Evolutionary conservation across 306 rosid species (phyloP).

Genomic region (Malus domestica): DNA sequence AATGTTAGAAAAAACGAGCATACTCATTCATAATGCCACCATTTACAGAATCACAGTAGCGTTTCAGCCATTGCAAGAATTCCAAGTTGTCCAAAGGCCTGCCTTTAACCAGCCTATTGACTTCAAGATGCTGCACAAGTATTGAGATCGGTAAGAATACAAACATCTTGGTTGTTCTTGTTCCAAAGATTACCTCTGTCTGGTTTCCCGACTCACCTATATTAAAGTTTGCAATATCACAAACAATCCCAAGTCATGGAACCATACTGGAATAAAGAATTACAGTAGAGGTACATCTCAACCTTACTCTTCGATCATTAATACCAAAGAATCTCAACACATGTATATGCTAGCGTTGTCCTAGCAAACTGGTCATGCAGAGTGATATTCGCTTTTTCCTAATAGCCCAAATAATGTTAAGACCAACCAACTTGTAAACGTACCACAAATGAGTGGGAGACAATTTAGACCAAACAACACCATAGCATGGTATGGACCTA

Average conservation of each 20-base stretch:
- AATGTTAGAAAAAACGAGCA: constrained; percentile 4
- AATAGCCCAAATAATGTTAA: background rate
- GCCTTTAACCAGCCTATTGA: constrained; percentile 93
- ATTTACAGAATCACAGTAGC: constrained; percentile 84
- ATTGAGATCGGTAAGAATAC: constrained; percentile 1
- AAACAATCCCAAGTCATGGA: background rate
- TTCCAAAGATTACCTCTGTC: background rate
- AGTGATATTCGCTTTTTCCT: background rate
- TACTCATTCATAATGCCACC: constrained; percentile 87
- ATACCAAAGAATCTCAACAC: background rate
- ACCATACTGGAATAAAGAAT: constrained; percentile 2
- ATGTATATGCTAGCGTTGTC: background rate
- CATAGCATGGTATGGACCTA: background rate
- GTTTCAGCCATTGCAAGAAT: constrained; percentile 96
- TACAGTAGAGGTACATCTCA: background rate
- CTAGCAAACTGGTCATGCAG: background rate
- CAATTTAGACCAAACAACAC: background rate
- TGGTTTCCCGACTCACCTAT: background rate
- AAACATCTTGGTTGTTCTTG: background rate
- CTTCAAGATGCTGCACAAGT: constrained; percentile 72
- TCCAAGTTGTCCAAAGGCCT: constrained; percentile 95
- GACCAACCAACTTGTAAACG: background rate
- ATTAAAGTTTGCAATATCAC: background rate
- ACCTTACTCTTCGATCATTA: background rate
- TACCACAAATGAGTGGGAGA: background rate